These are phyloP conservation scores for Aspergillus carbonarius DNA, from an alignment of 2,329 filamentous ascomycete genomes.

Conservation along the genomic window DNA sequence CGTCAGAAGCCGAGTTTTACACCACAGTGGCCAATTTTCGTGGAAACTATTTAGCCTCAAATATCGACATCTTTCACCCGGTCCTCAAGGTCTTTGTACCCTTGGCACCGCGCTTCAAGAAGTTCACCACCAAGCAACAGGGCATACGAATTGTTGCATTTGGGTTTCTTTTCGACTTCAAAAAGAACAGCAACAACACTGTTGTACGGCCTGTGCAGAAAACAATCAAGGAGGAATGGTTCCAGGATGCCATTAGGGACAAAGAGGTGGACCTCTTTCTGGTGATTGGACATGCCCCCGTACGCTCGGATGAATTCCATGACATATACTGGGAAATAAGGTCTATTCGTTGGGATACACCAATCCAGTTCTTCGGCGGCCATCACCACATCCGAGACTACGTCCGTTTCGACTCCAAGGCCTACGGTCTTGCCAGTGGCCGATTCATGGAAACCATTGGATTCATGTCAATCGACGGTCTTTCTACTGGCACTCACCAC, in stretches of 20 bases:
- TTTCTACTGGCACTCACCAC: constrained; percentile 45
- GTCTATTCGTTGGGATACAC: constrained; percentile 71
- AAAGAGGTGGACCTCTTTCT: constrained; percentile 80
- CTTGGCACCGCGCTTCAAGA: constrained; percentile 78
- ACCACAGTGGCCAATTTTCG: constrained; percentile 81
- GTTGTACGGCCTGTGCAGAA: constrained; percentile 77
- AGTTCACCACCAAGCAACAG: constrained; percentile 88
- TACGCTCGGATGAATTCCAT: constrained; percentile 76
- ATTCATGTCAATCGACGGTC: constrained; percentile 80
- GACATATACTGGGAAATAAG: constrained; percentile 77
- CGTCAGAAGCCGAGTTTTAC: constrained; percentile 74
- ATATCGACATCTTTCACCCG: constrained; percentile 81
- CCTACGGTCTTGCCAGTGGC: constrained; percentile 80
- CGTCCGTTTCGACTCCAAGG: constrained; percentile 71
- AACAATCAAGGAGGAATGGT: constrained; percentile 82
- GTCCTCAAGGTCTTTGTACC: constrained; percentile 69
- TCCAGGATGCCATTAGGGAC: constrained; percentile 78
- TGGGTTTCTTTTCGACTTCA: constrained; percentile 94
- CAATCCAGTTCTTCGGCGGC: constrained; percentile 89
- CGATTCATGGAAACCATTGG: constrained; percentile 94
- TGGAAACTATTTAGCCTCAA: constrained; percentile 81
- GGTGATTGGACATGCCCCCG: constrained; percentile 79
- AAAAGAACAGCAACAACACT: constrained; percentile 85
- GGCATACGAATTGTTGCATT: constrained; percentile 82
- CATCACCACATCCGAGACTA: constrained; percentile 89